Evolutionary conservation across 1,139 yeast species (phyloP).

Genomic region (Zygosaccharomyces sapae): DNA sequence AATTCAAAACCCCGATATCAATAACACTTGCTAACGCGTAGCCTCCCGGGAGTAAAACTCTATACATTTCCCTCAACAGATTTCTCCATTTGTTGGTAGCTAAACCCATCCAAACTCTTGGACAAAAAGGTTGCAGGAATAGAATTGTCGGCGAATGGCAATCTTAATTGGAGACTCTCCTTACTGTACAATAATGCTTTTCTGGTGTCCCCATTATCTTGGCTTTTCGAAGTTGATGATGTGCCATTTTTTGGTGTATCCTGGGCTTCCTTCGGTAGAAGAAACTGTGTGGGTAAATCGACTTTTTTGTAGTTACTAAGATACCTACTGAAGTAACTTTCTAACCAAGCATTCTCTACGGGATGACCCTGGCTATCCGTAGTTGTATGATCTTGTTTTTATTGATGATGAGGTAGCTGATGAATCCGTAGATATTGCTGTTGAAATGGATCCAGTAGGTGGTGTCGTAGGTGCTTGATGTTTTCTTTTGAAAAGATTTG

Average conservation of each 20-base stretch:
- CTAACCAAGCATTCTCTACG: constrained; percentile 15
- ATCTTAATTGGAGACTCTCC: constrained; percentile 23
- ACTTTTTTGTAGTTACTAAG: constrained; percentile 15
- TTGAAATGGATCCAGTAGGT: background rate
- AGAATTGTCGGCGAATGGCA: constrained; percentile 29
- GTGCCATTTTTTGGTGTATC: constrained; percentile 8
- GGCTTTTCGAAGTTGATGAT: constrained; percentile 8
- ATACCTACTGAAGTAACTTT: constrained; percentile 12
- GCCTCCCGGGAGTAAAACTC: constrained; percentile 33
- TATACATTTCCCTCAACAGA: constrained; percentile 27
- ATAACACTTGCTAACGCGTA: constrained; percentile 25
- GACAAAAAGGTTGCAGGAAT: constrained; percentile 32
- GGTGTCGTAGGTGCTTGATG: constrained; percentile 6
- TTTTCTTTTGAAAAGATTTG: constrained; percentile 18
- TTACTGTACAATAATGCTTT: constrained; percentile 20
- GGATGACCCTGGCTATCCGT: constrained; percentile 3
- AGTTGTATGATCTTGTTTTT: constrained; percentile 8
- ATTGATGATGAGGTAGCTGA: constrained; percentile 6
- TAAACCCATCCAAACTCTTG: constrained; percentile 30
- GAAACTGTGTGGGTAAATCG: constrained; percentile 15
- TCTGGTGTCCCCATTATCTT: constrained; percentile 13
- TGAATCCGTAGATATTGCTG: background rate
- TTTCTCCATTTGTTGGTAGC: constrained; percentile 30
- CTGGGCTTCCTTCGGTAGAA: constrained; percentile 12
- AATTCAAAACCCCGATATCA: constrained; percentile 29